phyloP scores from a whole-genome alignment of 306 rosid species.

The Cucurbita pepo region DNA sequence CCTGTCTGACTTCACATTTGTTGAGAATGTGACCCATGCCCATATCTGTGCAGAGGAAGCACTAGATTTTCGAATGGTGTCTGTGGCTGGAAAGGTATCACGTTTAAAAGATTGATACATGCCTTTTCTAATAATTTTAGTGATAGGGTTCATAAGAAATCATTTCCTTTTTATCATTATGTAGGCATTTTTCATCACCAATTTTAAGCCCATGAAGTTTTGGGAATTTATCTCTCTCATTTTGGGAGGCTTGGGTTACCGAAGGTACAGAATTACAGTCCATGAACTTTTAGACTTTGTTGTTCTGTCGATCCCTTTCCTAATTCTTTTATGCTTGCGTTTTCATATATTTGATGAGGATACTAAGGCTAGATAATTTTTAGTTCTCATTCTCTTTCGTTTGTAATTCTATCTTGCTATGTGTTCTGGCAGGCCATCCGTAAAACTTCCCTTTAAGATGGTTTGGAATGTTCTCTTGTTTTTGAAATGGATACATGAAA shows the following conservation, averaged over 20 bases:
- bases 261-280: constrained; percentile 29
- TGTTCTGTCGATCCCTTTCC: background rate
- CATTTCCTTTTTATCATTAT: constrained; percentile 7
- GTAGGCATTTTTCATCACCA: constrained; percentile 84
- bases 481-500: constrained; percentile 38
- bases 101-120: background rate
- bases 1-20: constrained; percentile 59
- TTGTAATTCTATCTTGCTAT: background rate
- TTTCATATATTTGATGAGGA: background rate
- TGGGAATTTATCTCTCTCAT: constrained; percentile 50
- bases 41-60: constrained; percentile 80
- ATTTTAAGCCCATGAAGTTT: constrained; percentile 58
- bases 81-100: constrained; percentile 74
- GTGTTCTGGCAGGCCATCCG: constrained; percentile 45
- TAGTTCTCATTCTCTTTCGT: background rate
- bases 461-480: constrained; percentile 30
- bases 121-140: constrained; percentile 7
- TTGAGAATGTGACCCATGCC: constrained; percentile 76
- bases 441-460: constrained; percentile 58
- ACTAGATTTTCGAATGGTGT: constrained; percentile 39
- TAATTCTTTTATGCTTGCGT: background rate
- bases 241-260: constrained; percentile 59
- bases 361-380: background rate
- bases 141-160: constrained; percentile 10
- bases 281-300: background rate